Evolutionary conservation across 352 stramenopile species (phyloP), one percentile per base, ranked within the genome.

Genomic region (Phytophthora sansomeana): DNA sequence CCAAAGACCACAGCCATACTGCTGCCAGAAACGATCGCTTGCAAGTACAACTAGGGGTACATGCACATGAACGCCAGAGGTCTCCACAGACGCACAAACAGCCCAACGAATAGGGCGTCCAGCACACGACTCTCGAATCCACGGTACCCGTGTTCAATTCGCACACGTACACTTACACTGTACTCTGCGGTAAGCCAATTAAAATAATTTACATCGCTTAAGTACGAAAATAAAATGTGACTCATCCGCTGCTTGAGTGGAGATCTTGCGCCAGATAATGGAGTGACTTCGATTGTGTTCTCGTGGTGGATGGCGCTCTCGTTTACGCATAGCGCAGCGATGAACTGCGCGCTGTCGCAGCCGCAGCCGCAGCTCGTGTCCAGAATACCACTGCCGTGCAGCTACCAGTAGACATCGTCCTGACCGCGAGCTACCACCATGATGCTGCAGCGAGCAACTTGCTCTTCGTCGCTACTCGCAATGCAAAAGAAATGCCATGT

Each of bases 21-120:
- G n/a, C n/a, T n/a, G 8, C 84, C 86, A 0, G 77, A 82, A 29
- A 96, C 70, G 17, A 92, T 70, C 5, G 76, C 86, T 29, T 91
- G 85, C 16, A 90, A 7, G 59, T 89, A 93, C 3, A 96, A 72
- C 58, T 96, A 87, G n/a, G 86, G 33, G 70, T 96, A 96, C 21
- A 96, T 63, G 38, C 93, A 78, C 8, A 85, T 6, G 63, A 96
- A 93, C 1, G 82, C 81, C 13, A 95, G 67, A 7, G 89, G 89
- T 54, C 92, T 89, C 83, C 87, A 94, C 21, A 93, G 67, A 53
- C 82, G 91, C 33, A 92, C 77, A 49, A 90, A 91, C 0, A 92
- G 63, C 0, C 78, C 72, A 11, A 96, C 72, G 53, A 95, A 91
- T 6, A 96, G 66, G 1, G 83, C 69, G 58, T 96, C 87, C 0